These are phyloP conservation scores for Arachnomyces sp. DNA, from an alignment of 2,329 filamentous ascomycete genomes.

Conservation along the genomic window DNA sequence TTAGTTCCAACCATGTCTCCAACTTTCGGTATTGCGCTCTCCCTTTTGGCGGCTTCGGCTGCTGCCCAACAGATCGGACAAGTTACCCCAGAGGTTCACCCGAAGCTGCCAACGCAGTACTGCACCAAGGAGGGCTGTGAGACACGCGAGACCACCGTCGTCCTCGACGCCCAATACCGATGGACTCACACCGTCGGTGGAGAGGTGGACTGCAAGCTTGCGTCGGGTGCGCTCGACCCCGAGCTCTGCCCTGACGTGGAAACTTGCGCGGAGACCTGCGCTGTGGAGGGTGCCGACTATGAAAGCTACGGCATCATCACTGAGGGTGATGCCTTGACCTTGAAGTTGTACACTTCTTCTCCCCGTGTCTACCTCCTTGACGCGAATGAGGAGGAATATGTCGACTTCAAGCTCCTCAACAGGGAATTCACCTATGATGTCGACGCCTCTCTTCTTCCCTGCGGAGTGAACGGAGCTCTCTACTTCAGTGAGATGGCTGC, in stretches of 20 bases:
- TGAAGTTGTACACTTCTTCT: constrained; percentile 39
- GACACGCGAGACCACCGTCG: constrained; percentile 42
- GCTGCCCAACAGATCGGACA: constrained; percentile 46
- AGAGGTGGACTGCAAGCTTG: constrained; percentile 45
- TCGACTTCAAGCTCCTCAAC: constrained; percentile 53
- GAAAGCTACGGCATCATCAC: constrained; percentile 43
- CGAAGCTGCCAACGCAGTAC: constrained; percentile 41
- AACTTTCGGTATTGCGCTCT: too few relatives aligned
- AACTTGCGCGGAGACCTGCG: constrained; percentile 47
- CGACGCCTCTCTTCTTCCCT: constrained; percentile 58
- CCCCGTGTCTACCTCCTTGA: constrained; percentile 53
- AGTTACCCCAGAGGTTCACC: constrained; percentile 39
- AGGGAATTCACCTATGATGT: constrained; percentile 63
- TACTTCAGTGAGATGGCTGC: constrained; percentile 54
- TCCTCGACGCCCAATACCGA: constrained; percentile 47
- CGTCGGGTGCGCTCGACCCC: constrained; percentile 34
- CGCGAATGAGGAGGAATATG: constrained; percentile 50
- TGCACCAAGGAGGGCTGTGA: constrained; percentile 45
- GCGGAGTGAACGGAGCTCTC: constrained; percentile 61
- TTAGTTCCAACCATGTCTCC: too few relatives aligned
- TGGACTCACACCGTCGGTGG: constrained; percentile 36
- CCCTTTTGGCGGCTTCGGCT: constrained; percentile 33
- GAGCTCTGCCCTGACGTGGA: constrained; percentile 39
- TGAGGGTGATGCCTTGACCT: constrained; percentile 36
- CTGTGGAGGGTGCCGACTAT: constrained; percentile 49